A percentile compares a stretch with the other conserved stretches of the same genome.
Conservation (phyloP, 192 early-diverging fungal species). For the Entophlyctis helioformis region DNA sequence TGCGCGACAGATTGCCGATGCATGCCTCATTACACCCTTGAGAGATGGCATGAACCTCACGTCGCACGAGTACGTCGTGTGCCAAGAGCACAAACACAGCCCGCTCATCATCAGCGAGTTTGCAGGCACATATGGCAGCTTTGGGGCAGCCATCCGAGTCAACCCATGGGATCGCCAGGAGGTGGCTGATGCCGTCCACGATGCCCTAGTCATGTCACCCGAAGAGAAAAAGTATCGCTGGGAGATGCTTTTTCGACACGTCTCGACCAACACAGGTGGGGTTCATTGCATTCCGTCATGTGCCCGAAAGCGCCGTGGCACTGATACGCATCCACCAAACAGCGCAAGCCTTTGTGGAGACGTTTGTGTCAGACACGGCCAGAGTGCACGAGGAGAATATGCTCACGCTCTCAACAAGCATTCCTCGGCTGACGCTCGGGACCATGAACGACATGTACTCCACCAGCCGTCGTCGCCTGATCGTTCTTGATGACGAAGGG, state of each 20-base stretch:
- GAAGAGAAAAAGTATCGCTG: constrained; percentile 36
- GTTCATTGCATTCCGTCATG: too few species aligned
- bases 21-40: constrained; percentile 39
- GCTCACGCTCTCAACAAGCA: constrained; percentile 16
- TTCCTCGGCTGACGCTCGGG: constrained; percentile 32
- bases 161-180: constrained; percentile 44
- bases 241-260: constrained; percentile 25
- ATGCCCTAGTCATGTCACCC: constrained; percentile 23
- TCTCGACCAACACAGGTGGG: constrained; percentile 25
- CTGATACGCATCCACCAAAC: too few species aligned
- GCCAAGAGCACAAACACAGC: constrained; percentile 33
- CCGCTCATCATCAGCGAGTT: constrained; percentile 48
- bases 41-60: constrained; percentile 53
- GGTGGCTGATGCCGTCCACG: constrained; percentile 29
- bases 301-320: too few species aligned
- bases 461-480: too few species aligned
- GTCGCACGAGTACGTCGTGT: constrained; percentile 44
- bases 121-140: constrained; percentile 43
- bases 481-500: too few species aligned
- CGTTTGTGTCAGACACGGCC: constrained; percentile 21
- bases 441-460: too few species aligned
- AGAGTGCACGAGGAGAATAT: constrained; percentile 22
- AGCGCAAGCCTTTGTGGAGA: constrained; percentile 32
- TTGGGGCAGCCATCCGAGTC: constrained; percentile 39
- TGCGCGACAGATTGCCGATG: constrained; percentile 49